These are phyloP conservation scores for Candida pseudoglaebosa DNA, from an alignment of 805 yeast species.

Conservation along the genomic window DNA sequence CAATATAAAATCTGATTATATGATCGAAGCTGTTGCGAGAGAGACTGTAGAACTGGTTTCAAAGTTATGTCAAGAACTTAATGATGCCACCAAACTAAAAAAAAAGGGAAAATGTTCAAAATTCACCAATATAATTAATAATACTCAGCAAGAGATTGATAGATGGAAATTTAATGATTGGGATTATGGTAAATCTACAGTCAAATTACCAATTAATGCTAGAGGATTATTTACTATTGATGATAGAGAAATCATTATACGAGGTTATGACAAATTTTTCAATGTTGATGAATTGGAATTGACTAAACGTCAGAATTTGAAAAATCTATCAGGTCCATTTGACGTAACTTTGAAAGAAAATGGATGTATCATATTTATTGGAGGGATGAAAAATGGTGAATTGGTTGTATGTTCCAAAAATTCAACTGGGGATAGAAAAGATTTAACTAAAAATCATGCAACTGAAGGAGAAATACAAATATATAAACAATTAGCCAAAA, in stretches of 20 bases:
- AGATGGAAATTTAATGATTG: conserved; percentile 89
- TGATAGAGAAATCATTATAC: conserved; percentile 49
- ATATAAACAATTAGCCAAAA: conserved; percentile 43
- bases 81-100: conserved; percentile 13
- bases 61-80: conserved; percentile 17
- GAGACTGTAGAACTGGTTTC: conserved; percentile 15
- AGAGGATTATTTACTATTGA: conserved; percentile 72
- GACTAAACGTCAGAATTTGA: conserved; percentile 50
- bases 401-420: conserved; percentile 88
- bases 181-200: conserved; percentile 60
- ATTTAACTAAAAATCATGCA: conserved; percentile 64
- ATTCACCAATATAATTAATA: conserved; percentile 10
- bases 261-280: conserved; percentile 96
- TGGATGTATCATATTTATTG: conserved; percentile 84
- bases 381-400: conserved; percentile 73
- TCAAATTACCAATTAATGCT: conserved; percentile 66
- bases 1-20: too few relatives aligned
- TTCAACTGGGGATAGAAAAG: conserved; percentile 68
- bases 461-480: conserved; percentile 62
- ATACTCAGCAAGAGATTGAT: conserved; percentile 6
- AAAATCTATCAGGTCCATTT: conserved; percentile 70
- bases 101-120: conserved; percentile 21
- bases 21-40: not conserved
- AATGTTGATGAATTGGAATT: conserved; percentile 61
- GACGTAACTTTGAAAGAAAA: conserved; percentile 81